A percentile compares a stretch with the other conserved stretches of the same genome.
These are phyloP conservation scores for Tolypocladium tundrense DNA, from an alignment of 2,329 filamentous ascomycete genomes.

Conservation along the genomic window DNA sequence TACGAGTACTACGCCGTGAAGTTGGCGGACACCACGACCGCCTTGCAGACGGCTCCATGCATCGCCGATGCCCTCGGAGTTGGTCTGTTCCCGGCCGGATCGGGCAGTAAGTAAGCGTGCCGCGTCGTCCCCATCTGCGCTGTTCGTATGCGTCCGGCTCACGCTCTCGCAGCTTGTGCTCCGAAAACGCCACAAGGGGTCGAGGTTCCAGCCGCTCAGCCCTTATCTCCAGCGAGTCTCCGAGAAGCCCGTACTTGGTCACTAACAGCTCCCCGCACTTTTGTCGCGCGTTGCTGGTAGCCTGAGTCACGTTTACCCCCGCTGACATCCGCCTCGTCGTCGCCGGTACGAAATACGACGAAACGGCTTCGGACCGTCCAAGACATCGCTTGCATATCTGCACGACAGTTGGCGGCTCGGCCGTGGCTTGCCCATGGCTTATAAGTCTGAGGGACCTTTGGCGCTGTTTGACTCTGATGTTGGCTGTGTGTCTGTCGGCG, in stretches of 20 bases:
- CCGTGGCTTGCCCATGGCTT: neutral
- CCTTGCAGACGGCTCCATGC: neutral
- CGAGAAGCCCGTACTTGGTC: no score
- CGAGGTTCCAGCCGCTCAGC: neutral
- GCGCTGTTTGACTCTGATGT: neutral
- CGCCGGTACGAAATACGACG: slow-evolving; percentile 3
- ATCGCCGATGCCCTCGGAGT: neutral
- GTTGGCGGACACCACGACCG: neutral
- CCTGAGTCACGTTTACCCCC: no score
- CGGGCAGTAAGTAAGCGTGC: neutral
- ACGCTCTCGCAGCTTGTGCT: neutral
- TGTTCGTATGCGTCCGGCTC: neutral
- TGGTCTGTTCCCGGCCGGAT: neutral
- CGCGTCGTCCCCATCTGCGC: neutral
- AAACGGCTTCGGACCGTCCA: neutral
- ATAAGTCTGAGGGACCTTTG: neutral
- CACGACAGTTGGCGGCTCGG: neutral
- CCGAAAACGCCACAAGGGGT: neutral
- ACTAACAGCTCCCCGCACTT: no score
- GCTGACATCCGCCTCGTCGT: neutral
- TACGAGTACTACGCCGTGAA: no score
- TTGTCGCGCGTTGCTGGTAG: no score
- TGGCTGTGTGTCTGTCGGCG: neutral
- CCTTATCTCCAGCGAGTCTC: no score
- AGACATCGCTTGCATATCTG: neutral